Evolutionary conservation across 805 yeast species (phyloP).

Genomic region (Candida suzukii): DNA sequence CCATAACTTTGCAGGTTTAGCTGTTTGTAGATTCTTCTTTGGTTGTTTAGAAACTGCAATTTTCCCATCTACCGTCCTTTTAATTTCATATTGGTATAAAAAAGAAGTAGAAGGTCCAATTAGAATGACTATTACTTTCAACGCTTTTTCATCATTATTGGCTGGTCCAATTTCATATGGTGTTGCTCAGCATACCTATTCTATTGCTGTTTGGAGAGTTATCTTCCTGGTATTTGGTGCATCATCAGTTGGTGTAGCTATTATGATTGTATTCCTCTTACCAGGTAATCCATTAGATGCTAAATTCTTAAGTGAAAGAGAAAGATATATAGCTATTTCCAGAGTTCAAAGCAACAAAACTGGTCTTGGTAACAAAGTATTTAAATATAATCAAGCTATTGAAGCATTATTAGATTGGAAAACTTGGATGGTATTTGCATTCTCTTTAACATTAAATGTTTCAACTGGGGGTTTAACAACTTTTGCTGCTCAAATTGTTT

Average conservation of each 20-base stretch:
- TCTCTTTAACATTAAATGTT: constrained; percentile 32
- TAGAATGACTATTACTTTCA: constrained; percentile 28
- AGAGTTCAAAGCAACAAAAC: constrained; percentile 31
- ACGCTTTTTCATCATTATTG: constrained; percentile 14
- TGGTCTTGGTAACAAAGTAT: constrained; percentile 34
- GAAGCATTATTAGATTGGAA: constrained; percentile 38
- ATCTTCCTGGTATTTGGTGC: constrained; percentile 35
- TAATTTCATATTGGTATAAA: constrained; percentile 23
- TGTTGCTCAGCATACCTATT: constrained; percentile 26
- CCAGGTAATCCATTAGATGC: constrained; percentile 39
- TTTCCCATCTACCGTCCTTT: constrained; percentile 24
- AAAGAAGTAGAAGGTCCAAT: constrained; percentile 14
- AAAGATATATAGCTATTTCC: constrained; percentile 22
- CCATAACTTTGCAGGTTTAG: constrained; percentile 32
- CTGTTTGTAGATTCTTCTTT: constrained; percentile 39
- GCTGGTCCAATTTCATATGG: constrained; percentile 20
- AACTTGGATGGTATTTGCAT: constrained; percentile 22
- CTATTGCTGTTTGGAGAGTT: constrained; percentile 33
- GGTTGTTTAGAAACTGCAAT: constrained; percentile 34
- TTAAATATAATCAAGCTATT: constrained; percentile 33
- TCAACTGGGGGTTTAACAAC: constrained; percentile 55
- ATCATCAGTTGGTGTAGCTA: constrained; percentile 30
- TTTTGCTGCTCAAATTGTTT: constrained; percentile 38
- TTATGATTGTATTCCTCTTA: constrained; percentile 14
- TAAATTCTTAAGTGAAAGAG: constrained; percentile 34